Evolutionary conservation across 192 early-diverging fungal species (phyloP), one percentile per base, ranked within the genome.

Genomic region (Chytriomyces sp.): DNA sequence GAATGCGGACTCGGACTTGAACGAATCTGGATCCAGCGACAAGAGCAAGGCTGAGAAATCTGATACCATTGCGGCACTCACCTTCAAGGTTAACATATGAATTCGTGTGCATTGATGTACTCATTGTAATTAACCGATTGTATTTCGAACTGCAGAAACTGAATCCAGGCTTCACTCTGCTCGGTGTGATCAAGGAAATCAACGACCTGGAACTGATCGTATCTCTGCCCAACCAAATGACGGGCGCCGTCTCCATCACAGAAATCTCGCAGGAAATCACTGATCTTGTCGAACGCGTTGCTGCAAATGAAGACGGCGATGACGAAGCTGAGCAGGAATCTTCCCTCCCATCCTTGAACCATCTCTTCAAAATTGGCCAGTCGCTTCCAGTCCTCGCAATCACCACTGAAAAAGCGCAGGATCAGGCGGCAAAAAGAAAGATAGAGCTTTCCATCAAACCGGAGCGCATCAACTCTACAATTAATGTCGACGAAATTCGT

Each of bases 151-250:
- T 13, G 11, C 60, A 73, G 71, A 73, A 63, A 46, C 71, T 73
- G 13, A 28, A 26, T 60, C n/a, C 71, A 6, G 71, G 71, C 7
- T 91, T 92, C 75, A 82, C 85, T 50, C 61, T 95, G 4, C 79
- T 97, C 45, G 96, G 94, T 28, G 92, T 89, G 74, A 87, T 98
- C 57, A 87, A 90, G 26, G 86, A 89, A 26, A 92, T 98, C 69
- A 89, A 89, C 71, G 91, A 92, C 24, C 88, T 96, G n/a, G 91
- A 95, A 72, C 64, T 97, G 45, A 83, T 90, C 45, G 87, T 98
- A 16, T 87, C 92, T n/a, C 86, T 98, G 71, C 96, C 96, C 5
- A 90, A 94, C 76, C 93, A 96, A 74, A 82, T 97, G 53, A 85
- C 85, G 4, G 96, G 96, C 50, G 87, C 81, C 60, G 91, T 97